Evolutionary conservation across 768 basidiomycete species (phyloP).

Genomic region (Trichaptum fuscoviolaceum): DNA sequence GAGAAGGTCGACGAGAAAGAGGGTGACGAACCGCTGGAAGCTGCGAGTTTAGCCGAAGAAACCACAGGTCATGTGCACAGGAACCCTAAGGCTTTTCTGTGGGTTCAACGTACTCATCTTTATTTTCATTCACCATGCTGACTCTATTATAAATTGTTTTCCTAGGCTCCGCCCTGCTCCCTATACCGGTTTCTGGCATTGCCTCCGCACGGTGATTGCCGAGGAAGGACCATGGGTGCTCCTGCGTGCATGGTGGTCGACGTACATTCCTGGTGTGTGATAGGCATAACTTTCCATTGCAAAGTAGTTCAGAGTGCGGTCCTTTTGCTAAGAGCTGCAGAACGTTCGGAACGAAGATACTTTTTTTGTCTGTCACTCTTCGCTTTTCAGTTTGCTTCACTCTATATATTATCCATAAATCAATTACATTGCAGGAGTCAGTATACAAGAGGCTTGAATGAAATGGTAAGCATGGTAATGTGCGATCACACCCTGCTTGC

Average conservation of each 20-base stretch:
- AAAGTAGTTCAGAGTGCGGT: no score
- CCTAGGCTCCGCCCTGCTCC: neutral
- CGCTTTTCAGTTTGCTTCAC: no score
- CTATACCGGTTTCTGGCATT: neutral
- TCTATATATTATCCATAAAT: no score
- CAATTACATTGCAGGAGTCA: no score
- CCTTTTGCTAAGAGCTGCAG: no score
- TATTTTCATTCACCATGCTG: neutral
- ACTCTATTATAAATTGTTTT: neutral
- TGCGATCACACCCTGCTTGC: no score
- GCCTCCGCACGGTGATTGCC: neutral
- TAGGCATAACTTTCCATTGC: no score
- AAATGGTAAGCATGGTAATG: no score
- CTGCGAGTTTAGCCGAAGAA: neutral
- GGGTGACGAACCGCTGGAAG: neutral
- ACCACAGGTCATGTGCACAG: neutral
- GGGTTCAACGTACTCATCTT: neutral
- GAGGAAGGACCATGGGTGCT: neutral
- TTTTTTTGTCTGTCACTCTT: no score
- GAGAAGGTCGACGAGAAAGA: neutral
- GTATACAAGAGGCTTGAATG: no score
- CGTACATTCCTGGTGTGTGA: no score
- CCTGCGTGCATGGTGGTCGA: neutral
- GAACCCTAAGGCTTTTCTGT: neutral
- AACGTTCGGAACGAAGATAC: no score